Evolutionary conservation across 225 moss, liverwort and hornwort species (phyloP).

Genomic region (Straminergon stramineum): DNA sequence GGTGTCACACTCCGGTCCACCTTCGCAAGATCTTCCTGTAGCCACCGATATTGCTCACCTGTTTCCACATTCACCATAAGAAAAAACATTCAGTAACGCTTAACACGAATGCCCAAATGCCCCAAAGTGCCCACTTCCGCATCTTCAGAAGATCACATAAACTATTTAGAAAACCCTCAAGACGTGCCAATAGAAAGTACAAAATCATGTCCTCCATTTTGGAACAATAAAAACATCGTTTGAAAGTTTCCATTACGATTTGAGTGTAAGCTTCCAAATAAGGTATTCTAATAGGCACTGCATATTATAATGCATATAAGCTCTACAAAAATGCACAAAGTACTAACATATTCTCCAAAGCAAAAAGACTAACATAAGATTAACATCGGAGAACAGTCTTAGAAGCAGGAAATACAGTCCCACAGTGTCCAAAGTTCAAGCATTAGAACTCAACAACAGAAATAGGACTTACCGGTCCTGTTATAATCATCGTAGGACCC

Average conservation of each 20-base stretch:
- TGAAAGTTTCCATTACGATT: background rate
- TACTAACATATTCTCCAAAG: background rate
- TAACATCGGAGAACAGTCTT: background rate
- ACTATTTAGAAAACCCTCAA: background rate
- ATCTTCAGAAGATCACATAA: background rate
- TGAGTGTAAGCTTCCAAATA: background rate
- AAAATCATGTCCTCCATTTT: background rate
- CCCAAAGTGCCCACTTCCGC: background rate
- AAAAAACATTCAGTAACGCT: background rate
- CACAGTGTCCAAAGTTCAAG: background rate
- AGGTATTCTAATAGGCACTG: background rate
- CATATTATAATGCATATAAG: background rate
- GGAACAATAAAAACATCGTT: background rate
- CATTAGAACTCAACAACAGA: background rate
- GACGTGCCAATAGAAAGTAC: background rate
- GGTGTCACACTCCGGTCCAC: slow-evolving; percentile 85
- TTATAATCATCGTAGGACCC: slow-evolving; percentile 67
- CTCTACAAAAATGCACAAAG: background rate
- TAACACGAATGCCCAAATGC: background rate
- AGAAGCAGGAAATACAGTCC: background rate
- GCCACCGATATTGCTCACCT: slow-evolving; percentile 86
- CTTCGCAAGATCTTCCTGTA: slow-evolving; percentile 58
- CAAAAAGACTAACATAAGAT: background rate
- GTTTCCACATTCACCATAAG: background rate
- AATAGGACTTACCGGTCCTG: slow-evolving; percentile 23